A percentile compares a stretch with the other conserved stretches of the same genome.
Evolutionary conservation across 1,284 basidiomycete species (phyloP).

Genomic region (Neolentinus lepideus): DNA sequence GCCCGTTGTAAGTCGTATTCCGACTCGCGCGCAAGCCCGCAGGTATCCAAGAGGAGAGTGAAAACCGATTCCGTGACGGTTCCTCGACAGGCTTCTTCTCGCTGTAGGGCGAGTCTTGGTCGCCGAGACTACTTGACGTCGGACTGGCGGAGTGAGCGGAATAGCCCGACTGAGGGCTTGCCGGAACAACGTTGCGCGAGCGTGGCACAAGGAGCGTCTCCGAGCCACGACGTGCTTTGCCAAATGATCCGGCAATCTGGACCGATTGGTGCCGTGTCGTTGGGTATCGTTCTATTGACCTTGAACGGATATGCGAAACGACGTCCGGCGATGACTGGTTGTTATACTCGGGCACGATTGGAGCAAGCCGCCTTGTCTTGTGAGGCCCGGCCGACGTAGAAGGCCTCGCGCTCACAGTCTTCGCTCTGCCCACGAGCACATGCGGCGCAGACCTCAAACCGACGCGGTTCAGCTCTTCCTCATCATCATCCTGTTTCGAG

Average conservation of each 20-base stretch:
- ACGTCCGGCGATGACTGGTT: slow-evolving; percentile 11
- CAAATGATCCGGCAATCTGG: neutral
- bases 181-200: neutral
- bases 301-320: slow-evolving; percentile 18
- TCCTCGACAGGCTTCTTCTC: neutral
- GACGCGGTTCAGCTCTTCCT: slow-evolving; percentile 16
- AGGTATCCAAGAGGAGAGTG: slow-evolving; percentile 5
- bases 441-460: slow-evolving; percentile 24
- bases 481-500: slow-evolving; percentile 16
- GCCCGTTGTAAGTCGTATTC: slow-evolving; percentile 5
- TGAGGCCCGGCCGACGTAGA: neutral
- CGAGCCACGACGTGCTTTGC: slow-evolving; percentile 12
- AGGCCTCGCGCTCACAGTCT: neutral
- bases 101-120: slow-evolving; percentile 1
- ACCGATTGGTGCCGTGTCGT: neutral
- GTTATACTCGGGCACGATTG: neutral
- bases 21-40: neutral
- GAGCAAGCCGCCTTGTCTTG: neutral
- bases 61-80: slow-evolving; percentile 10
- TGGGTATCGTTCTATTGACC: slow-evolving; percentile 23
- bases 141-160: slow-evolving; percentile 10
- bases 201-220: slow-evolving; percentile 8
- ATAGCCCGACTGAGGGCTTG: slow-evolving; percentile 1
- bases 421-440: slow-evolving; percentile 5
- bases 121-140: neutral